Percentiles rank a stretch among this genome's conserved stretches.
Conservation (phyloP, 352 stramenopile species). For the Globisporangium barbulae region DNA sequence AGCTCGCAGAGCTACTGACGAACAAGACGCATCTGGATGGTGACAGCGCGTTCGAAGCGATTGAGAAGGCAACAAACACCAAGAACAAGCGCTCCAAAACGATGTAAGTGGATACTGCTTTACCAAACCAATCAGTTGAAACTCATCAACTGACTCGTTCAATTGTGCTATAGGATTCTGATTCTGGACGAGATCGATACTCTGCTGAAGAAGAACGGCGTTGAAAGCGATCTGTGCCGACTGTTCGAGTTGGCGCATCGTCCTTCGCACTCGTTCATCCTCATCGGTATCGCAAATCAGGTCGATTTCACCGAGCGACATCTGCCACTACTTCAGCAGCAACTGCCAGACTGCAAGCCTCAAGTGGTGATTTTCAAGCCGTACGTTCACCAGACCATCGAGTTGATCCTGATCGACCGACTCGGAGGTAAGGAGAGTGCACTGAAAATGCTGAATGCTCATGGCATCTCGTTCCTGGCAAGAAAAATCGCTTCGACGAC, state of each 20-base stretch:
- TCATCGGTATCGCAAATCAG: conserved; percentile 82
- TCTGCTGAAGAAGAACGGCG: conserved; percentile 58
- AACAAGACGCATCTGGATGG: conserved; percentile 37
- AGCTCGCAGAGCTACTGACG: conserved; percentile 54
- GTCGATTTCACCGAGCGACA: conserved; percentile 85
- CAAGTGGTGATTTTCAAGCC: conserved; percentile 77
- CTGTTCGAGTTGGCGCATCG: conserved; percentile 79
- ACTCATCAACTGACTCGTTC: not conserved
- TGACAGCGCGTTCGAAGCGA: conserved; percentile 60
- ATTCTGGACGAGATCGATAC: conserved; percentile 84
- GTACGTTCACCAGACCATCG: conserved; percentile 77
- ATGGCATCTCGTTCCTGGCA: conserved; percentile 75
- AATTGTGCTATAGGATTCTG: conserved; percentile 39
- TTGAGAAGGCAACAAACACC: conserved; percentile 48
- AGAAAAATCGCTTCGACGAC: conserved; percentile 77
- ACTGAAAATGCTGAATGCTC: conserved; percentile 52
- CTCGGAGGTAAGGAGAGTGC: conserved; percentile 45
- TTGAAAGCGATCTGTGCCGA: conserved; percentile 65
- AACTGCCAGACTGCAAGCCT: conserved; percentile 48
- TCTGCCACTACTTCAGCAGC: conserved; percentile 49
- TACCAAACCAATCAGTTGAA: not conserved
- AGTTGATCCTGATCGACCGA: conserved; percentile 68
- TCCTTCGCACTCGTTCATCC: conserved; percentile 52
- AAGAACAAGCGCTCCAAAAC: conserved; percentile 47
- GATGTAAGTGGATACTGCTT: conserved; percentile 26